These are phyloP conservation scores for Ophiostoma australiae DNA, from an alignment of 2,329 filamentous ascomycete genomes.

Conservation along the genomic window DNA sequence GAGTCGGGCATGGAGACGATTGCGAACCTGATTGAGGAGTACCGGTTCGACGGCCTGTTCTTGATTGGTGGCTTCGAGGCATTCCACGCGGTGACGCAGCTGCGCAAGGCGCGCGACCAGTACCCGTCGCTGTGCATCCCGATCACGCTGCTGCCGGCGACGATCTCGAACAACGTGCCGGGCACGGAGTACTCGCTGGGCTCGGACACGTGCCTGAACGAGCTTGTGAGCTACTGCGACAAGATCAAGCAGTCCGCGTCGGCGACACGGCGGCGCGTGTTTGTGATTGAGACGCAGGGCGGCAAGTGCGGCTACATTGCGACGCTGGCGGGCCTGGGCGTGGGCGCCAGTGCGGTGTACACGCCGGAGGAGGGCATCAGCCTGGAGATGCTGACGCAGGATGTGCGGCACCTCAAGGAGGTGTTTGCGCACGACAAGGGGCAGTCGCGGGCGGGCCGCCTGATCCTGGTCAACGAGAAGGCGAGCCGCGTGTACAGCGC, in stretches of 20 bases:
- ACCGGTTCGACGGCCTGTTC: conserved; percentile 87
- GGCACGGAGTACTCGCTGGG: conserved; percentile 96
- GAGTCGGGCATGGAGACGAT: conserved; percentile 79
- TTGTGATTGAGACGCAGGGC: conserved; percentile 97
- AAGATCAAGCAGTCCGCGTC: conserved; percentile 96
- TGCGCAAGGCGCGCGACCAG: conserved; percentile 71
- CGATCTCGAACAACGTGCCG: conserved; percentile 97
- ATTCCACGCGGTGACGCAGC: conserved; percentile 83
- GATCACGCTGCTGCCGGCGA: conserved; percentile 87
- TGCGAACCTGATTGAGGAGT: conserved; percentile 75
- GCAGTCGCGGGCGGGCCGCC: conserved; percentile 81
- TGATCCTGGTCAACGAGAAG: conserved; percentile 96
- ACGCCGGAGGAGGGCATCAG: conserved; percentile 95
- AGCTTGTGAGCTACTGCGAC: conserved; percentile 91
- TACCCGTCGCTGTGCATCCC: conserved; percentile 89
- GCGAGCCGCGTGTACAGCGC: conserved; percentile 86
- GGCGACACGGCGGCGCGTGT: conserved; percentile 85
- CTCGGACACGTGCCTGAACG: conserved; percentile 94
- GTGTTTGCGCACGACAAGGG: conserved; percentile 82
- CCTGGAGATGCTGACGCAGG: conserved; percentile 84
- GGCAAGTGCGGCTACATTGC: conserved; percentile 92
- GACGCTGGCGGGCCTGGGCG: conserved; percentile 81
- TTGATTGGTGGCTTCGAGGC: conserved; percentile 94
- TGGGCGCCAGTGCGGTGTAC: conserved; percentile 89
- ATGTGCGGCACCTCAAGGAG: conserved; percentile 83